These are phyloP conservation scores for Botrytis fabae DNA, from an alignment of 2,329 filamentous ascomycete species.

Conservation along the genomic window DNA sequence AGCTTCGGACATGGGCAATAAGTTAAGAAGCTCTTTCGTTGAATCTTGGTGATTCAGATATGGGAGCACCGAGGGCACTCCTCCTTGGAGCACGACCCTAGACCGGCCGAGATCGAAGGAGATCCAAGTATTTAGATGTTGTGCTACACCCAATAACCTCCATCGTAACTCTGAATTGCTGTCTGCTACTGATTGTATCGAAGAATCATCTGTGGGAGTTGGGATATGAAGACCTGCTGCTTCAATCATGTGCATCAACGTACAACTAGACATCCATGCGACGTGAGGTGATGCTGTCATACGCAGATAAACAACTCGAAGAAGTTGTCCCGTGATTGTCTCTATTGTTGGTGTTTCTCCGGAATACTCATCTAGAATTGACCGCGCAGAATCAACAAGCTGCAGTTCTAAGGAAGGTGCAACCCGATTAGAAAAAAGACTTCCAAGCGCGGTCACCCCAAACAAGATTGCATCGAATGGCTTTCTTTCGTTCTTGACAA, in stretches of 20 bases:
- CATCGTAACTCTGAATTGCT: slow-evolving; percentile 13
- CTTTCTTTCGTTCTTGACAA: slow-evolving; percentile 30
- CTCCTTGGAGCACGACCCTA: slow-evolving; percentile 11
- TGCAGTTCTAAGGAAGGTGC: slow-evolving; percentile 36
- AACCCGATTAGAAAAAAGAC: slow-evolving; percentile 37
- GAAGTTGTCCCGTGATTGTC: slow-evolving; percentile 30
- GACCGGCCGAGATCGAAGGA: slow-evolving; percentile 21
- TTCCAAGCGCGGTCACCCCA: slow-evolving; percentile 41
- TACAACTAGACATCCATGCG: slow-evolving; percentile 35
- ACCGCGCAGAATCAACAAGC: slow-evolving; percentile 29
- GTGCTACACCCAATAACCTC: slow-evolving; percentile 16
- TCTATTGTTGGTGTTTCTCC: slow-evolving; percentile 27
- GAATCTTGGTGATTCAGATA: slow-evolving; percentile 7
- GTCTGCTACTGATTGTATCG: not conserved
- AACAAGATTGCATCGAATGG: slow-evolving; percentile 41
- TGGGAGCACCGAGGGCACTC: not conserved
- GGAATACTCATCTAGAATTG: slow-evolving; percentile 24
- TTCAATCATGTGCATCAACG: slow-evolving; percentile 34
- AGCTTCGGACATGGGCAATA: slow-evolving; percentile 18
- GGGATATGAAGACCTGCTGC: slow-evolving; percentile 35
- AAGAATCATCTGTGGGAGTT: slow-evolving; percentile 12
- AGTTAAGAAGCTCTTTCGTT: slow-evolving; percentile 20
- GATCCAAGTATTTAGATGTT: slow-evolving; percentile 21
- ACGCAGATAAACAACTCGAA: slow-evolving; percentile 33
- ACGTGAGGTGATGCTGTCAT: slow-evolving; percentile 32